Evolutionary conservation across 1,284 basidiomycete species (phyloP).

Genomic region (Phylloboletellus chloephorus): DNA sequence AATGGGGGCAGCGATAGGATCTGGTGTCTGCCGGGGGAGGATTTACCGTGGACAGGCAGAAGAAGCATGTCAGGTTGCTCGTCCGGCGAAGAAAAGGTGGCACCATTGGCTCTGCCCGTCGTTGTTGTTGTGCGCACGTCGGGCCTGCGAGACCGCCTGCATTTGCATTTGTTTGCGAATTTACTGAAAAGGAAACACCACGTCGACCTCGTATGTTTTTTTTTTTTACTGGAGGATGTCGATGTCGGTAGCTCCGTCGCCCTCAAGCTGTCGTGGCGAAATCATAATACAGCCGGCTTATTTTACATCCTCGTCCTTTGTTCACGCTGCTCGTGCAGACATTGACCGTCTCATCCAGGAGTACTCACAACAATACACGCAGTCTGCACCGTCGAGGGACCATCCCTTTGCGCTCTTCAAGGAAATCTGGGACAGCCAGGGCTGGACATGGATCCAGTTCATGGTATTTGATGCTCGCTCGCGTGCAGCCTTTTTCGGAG

Average conservation of each 20-base stretch:
- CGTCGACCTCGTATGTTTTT: too few relatives aligned
- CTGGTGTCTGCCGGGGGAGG: conserved; percentile 43
- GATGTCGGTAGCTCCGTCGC: conserved; percentile 40
- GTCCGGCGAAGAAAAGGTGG: conserved; percentile 34
- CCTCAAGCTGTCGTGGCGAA: conserved; percentile 49
- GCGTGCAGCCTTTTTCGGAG: conserved; percentile 53
- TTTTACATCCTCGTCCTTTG: conserved; percentile 70
- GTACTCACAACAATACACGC: conserved; percentile 45
- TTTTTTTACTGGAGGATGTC: conserved; percentile 15
- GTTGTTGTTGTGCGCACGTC: not conserved
- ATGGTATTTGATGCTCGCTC: conserved; percentile 60
- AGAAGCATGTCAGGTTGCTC: conserved; percentile 53
- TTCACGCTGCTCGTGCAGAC: conserved; percentile 60
- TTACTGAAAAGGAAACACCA: conserved; percentile 20
- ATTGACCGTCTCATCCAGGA: conserved; percentile 44
- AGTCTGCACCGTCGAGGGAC: conserved; percentile 17
- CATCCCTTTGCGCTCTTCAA: conserved; percentile 67
- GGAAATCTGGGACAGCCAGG: conserved; percentile 54
- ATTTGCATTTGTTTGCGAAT: conserved; percentile 15
- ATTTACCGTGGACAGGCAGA: conserved; percentile 50
- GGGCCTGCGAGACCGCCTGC: not conserved
- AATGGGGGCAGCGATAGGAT: conserved; percentile 62
- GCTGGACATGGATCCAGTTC: conserved; percentile 72
- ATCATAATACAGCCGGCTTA: conserved; percentile 63
- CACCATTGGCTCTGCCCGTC: conserved; percentile 14